Base-by-base conservation (phyloP, 768 basidiomycete species). In the Lactarius hatsudake region DNA sequence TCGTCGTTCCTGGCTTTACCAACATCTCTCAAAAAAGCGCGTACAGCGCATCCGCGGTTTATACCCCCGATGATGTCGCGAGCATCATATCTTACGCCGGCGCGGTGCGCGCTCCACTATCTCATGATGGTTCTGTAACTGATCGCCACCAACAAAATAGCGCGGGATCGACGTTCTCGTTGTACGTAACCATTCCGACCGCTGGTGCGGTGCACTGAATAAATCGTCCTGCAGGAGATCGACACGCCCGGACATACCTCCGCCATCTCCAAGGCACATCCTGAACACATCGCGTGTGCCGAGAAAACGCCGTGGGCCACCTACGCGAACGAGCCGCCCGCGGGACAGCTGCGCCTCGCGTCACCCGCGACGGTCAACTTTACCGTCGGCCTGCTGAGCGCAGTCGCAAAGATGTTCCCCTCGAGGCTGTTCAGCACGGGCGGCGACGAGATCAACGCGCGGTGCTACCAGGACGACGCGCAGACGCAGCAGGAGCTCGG, bases 191-290 rank as follows among this genome's bases (percentile, higher is more conserved):
- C 28, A 26, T 36, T 30, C 23, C 20, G n/a, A 4, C 51, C 5
- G 8, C 9, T 10, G 12, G n/a, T 23, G 2, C 23, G n/a, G 20
- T 12, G 38, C 8, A 43, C 53, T 34, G 45, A 34, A 51, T 32
- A 23, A 3, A 30, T 13, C 9, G 2, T 9, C 0, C 34, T 92
- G 28, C 42, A 87, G 85, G 93, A 94, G 79, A 84, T 94, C 61
- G 94, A 94, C 73, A 90, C 84, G 2, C 93, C 93, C 0, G 93
- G 93, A 0, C 94, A 94, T 75, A 91, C 91, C 2, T 80, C 88
- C 0, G 76, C 81, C 36, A 88, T 95, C 45, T 81, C 81, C 2
- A 71, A 78, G 9, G 81, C 89, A 0, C 84, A 91, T 72, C 93
- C 93, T 0, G 89, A 93, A 36, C 84, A 86, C 64, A 75, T 94